phyloP scores from a whole-genome alignment of 208 protist genomes.

The Tritrichomonas musculus region DNA sequence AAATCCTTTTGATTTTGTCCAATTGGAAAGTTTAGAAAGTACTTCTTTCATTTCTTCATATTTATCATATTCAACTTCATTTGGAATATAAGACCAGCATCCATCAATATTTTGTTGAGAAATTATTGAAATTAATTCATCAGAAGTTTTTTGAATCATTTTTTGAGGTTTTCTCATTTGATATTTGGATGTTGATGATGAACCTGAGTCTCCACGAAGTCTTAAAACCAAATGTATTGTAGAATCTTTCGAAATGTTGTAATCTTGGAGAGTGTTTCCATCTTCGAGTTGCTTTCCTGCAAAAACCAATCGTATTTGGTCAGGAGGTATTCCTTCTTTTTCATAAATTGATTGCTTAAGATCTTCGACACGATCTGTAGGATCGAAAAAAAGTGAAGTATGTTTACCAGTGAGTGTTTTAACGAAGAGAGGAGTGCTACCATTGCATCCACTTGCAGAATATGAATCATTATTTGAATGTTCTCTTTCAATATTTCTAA shows the following conservation, averaged over 20 bases:
- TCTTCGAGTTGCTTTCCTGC: neutral
- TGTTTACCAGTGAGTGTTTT: slow-evolving; percentile 14
- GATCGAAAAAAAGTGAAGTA: neutral
- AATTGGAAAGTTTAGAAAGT: no score
- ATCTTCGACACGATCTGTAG: neutral
- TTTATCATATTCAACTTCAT: no score
- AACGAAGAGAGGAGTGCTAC: neutral
- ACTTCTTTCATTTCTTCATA: no score
- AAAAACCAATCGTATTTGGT: neutral
- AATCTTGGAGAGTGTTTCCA: neutral
- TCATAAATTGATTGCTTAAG: neutral
- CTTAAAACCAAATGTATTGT: slow-evolving; percentile 59
- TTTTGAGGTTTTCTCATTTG: no score
- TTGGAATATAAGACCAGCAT: no score
- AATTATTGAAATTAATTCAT: no score
- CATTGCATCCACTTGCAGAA: neutral
- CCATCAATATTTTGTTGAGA: no score
- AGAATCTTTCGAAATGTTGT: neutral
- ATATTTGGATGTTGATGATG: no score
- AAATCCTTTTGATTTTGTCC: no score
- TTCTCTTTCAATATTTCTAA: neutral
- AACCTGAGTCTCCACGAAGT: slow-evolving; percentile 64
- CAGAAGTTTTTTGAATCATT: no score
- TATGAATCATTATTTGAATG: neutral
- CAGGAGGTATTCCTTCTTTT: neutral